These are phyloP conservation scores for Tricholoma furcatifolium DNA, from an alignment of 768 basidiomycete genomes.

Conservation along the genomic window DNA sequence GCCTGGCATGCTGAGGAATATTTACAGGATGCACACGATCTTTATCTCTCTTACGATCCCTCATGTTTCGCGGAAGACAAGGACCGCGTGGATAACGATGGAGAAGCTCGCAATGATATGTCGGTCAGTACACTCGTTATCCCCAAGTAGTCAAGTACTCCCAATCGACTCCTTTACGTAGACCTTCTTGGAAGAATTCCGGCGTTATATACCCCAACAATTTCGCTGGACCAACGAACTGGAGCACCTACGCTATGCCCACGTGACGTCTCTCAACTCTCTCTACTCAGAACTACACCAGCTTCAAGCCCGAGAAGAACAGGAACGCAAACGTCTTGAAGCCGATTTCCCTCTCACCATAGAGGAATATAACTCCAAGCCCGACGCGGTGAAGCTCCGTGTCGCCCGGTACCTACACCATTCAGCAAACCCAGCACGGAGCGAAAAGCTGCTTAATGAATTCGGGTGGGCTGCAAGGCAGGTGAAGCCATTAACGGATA, in stretches of 20 bases:
- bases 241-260: conserved; percentile 28
- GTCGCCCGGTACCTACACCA: conserved; percentile 44
- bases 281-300: conserved; percentile 19
- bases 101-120: conserved; percentile 24
- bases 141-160: neutral
- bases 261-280: conserved; percentile 25
- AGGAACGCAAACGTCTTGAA: conserved; percentile 23
- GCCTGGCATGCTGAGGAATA: conserved; percentile 34
- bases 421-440: conserved; percentile 24
- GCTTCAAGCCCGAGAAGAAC: conserved; percentile 21
- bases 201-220: conserved; percentile 15
- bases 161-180: conserved; percentile 5
- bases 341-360: conserved; percentile 32
- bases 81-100: neutral
- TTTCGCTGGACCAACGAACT: conserved; percentile 29
- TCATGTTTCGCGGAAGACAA: conserved; percentile 16
- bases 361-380: conserved; percentile 32
- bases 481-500: conserved; percentile 39
- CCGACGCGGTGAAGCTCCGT: conserved; percentile 46
- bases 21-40: conserved; percentile 30
- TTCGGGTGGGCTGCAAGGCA: conserved; percentile 54
- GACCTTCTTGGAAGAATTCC: conserved; percentile 24
- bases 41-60: conserved; percentile 32
- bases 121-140: neutral
- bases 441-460: conserved; percentile 45